A percentile compares a stretch with the other conserved stretches of the same genome.
These are phyloP conservation scores for Mycena albidolilacea DNA, from an alignment of 768 basidiomycete species.

Conservation along the genomic window DNA sequence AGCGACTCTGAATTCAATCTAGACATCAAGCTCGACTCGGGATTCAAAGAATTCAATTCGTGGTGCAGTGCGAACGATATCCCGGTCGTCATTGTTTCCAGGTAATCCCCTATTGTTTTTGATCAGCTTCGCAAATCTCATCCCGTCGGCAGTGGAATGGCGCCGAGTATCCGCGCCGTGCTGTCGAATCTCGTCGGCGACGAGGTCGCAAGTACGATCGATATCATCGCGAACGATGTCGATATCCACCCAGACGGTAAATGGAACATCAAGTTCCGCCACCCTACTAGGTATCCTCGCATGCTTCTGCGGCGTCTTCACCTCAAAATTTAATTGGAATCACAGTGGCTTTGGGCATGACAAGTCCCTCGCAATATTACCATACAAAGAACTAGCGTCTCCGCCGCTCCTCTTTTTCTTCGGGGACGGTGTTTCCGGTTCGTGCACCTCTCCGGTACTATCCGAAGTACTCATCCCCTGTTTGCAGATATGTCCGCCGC, in stretches of 20 bases:
- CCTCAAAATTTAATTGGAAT: conserved; percentile 10
- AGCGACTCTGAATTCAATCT: conserved; percentile 22
- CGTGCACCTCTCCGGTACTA: conserved; percentile 33
- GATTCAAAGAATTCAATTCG: conserved; percentile 89
- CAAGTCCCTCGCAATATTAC: conserved; percentile 95
- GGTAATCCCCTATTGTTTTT: conserved; percentile 58
- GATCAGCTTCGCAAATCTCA: not conserved
- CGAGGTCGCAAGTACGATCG: conserved; percentile 80
- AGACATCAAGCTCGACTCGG: conserved; percentile 91
- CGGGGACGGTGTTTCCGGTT: conserved; percentile 97
- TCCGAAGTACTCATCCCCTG: not conserved
- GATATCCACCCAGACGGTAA: conserved; percentile 71
- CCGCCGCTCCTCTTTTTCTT: conserved; percentile 95
- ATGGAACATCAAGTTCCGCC: conserved; percentile 90
- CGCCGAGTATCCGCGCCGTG: conserved; percentile 92
- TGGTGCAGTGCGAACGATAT: conserved; percentile 88
- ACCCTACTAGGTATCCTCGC: conserved; percentile 80
- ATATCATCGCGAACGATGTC: conserved; percentile 96
- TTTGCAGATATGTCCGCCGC: conserved; percentile 91
- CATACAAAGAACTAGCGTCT: conserved; percentile 79
- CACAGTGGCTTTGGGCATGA: conserved; percentile 92
- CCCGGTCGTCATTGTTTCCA: conserved; percentile 94
- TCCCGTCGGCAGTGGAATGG: conserved; percentile 82
- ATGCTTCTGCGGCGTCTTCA: not conserved
- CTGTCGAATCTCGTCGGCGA: conserved; percentile 86